Base-by-base conservation (phyloP, 805 yeast genomes). In the Monosporozyma aquatica region DNA sequence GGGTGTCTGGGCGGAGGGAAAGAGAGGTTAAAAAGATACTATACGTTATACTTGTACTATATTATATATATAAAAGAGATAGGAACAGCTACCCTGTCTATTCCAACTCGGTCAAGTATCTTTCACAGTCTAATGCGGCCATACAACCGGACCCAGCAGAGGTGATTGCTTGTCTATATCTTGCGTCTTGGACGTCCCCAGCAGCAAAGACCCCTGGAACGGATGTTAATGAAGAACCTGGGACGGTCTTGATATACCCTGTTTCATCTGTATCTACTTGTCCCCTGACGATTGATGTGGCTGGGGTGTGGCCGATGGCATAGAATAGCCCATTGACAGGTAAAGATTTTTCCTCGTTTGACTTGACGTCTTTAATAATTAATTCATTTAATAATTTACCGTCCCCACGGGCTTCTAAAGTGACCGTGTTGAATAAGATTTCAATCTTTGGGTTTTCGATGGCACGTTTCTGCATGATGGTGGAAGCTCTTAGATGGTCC, bases 111-210 rank as follows among this genome's bases (percentile, higher is more conserved):
- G 90, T 69, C 48, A 89, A 63, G 65, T 74, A 83, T 64, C 78
- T 82, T 70, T 89, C 97, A 59, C 90, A 86, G 58, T 92, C 97
- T 48, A 92, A 75, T 47, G 95, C 98, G 57, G 98, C 98, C 97
- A 89, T 90, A 75, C 98, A 92, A 50, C 98, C 98, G 49, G 95
- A 76, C 61, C 98, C 98, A n/a, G 98, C 98, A 64, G 97, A 87
- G 33, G 98, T 92, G 61, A 92, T 87, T 45, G 98, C 98, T 72
- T 92, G 98, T 79, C 98, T 86, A 69, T 90, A 92, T 64, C 76
- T 78, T 66, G 86, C 82, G 69, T 92, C 98, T 69, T 92, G 98
- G 44, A 92, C 98, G 62, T 92, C 98, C 69, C 98, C 98, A 46
- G 98, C 98, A 47, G 98, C 98, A 55, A 83, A 92, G 48, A 92